Evolutionary conservation across 164 flowering plant genomes (phyloP), one percentile per base, ranked within the genome.

Genomic region (Nelumbo lutea): DNA sequence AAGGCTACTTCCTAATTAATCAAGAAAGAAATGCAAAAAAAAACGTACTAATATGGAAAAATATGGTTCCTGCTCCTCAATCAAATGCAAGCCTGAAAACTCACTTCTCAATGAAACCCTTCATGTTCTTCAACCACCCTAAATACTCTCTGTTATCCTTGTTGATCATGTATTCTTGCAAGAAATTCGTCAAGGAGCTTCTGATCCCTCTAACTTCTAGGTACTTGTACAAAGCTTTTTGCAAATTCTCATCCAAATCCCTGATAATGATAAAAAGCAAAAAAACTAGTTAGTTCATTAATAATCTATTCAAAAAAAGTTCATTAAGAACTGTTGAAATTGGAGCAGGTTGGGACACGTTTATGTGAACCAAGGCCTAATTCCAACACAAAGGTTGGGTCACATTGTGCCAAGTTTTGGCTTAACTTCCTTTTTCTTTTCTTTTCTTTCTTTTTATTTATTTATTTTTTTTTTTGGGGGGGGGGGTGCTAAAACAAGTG

Each of bases 181-280:
- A 61, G 62, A 71, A 74, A 59, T 67, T 56, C 9, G 69, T 53
- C 63, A 77, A 53, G 14, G 67, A 52, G 63, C 64, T 61, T 44
- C 64, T 64, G 64, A 77, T 73, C 44, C 80, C 80, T 68, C 77
- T 77, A 13, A 8, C 69, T 65, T 77, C 77, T 44, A 77, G 59
- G 69, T 77, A 77, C 45, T 48, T 59, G 56, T 53, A 53, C 11
- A 70, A 63, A 45, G 69, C 72, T 50, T 56, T 65, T 60, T 68
- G 75, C 70, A 73, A 53, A n/a, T 61, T 48, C 45, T 73, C 79
- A 64, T 73, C 79, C 74, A 77, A 70, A 64, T 73, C 79, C 63
- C 79, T 77, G 65, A 5, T 7, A 42, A 52, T 8, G 39, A n/a
- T 63, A 61, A 61, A 62, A 57, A 13, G 48, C 6, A 42, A 2